These are phyloP conservation scores for Dacryopinax primogenitus DNA, from an alignment of 768 basidiomycete species.

Conservation along the genomic window DNA sequence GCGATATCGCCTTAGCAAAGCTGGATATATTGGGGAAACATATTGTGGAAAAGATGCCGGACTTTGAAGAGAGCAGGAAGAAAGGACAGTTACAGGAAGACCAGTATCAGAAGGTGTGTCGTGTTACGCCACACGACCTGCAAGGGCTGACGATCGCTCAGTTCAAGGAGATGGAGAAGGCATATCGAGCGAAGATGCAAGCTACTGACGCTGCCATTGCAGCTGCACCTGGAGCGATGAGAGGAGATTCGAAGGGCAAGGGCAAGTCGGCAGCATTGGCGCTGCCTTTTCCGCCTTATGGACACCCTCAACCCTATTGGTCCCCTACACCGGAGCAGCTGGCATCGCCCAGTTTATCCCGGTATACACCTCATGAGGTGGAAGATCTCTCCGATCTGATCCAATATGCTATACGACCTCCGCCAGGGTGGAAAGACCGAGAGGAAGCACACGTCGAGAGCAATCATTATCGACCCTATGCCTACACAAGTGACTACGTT, in stretches of 20 bases:
- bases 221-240: not conserved
- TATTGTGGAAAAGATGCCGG: slow-evolving; percentile 3
- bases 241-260: not conserved
- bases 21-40: slow-evolving; percentile 2
- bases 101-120: slow-evolving; percentile 8
- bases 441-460: not conserved
- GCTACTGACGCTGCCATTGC: not conserved
- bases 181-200: slow-evolving; percentile 8
- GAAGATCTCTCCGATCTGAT: not conserved
- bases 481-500: slow-evolving; percentile 5
- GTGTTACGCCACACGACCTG: not conserved
- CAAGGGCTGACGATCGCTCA: not conserved
- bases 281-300: slow-evolving; percentile 2
- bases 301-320: not conserved
- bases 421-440: not conserved
- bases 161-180: slow-evolving; percentile 3
- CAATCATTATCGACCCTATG: not conserved
- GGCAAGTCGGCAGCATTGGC: not conserved
- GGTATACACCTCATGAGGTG: not conserved
- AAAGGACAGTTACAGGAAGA: slow-evolving; percentile 5
- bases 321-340: not conserved
- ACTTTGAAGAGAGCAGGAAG: slow-evolving; percentile 3
- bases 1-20: not conserved
- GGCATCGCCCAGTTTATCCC: not conserved
- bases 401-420: not conserved